Evolutionary conservation across 2,329 filamentous ascomycete genomes (phyloP).

Genomic region (Lecanicillium sp.): DNA sequence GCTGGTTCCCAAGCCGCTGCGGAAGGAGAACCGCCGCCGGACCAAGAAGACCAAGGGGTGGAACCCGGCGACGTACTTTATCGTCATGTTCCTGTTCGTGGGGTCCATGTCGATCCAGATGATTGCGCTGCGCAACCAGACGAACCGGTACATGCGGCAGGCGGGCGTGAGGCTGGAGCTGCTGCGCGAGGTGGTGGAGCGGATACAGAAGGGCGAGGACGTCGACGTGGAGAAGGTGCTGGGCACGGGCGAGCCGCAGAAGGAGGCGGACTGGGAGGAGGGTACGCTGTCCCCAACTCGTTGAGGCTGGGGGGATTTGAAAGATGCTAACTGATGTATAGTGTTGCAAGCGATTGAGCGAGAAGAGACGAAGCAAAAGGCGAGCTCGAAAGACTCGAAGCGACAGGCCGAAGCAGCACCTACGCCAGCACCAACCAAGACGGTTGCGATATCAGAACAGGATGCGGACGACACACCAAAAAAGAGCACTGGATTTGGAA

Average conservation of each 20-base stretch:
- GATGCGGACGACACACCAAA: constrained; percentile 17
- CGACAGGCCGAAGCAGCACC: constrained; percentile 12
- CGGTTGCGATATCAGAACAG: constrained; percentile 19
- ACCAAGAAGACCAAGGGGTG: constrained; percentile 53
- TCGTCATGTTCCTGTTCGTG: constrained; percentile 76
- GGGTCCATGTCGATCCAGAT: constrained; percentile 95
- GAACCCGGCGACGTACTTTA: constrained; percentile 80
- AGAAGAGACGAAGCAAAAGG: constrained; percentile 46
- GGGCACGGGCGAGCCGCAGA: constrained; percentile 68
- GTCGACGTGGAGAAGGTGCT: constrained; percentile 80
- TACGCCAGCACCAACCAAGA: constrained; percentile 14
- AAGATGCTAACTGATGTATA: constrained; percentile 26
- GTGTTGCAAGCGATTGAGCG: constrained; percentile 62
- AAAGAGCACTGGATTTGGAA: constrained; percentile 30
- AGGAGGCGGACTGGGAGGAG: constrained; percentile 84
- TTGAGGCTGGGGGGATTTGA: background rate
- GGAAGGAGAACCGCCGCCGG: constrained; percentile 34
- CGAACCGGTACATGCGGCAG: constrained; percentile 63
- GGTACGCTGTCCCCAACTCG: constrained; percentile 43
- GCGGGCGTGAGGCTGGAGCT: constrained; percentile 73
- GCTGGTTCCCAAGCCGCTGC: constrained; percentile 62
- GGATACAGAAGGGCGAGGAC: constrained; percentile 63
- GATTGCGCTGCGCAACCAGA: constrained; percentile 73
- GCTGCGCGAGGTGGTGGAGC: constrained; percentile 68
- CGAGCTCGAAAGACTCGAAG: constrained; percentile 21